Conservation (phyloP, 305 asterid species). For the Rubia peregrina region DNA sequence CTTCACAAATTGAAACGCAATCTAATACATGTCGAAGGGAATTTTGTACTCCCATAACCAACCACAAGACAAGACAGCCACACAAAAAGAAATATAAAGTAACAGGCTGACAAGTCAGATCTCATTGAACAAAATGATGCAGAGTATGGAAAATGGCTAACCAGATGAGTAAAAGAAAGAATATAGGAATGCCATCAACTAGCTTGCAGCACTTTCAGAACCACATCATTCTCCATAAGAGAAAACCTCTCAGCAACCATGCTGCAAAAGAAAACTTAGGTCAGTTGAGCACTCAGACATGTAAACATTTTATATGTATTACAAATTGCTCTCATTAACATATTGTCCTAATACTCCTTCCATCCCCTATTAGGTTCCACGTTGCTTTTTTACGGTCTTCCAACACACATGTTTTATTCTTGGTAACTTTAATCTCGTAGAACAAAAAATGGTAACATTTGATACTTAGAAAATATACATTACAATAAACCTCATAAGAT, state of each 20-base stretch:
- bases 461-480: too few species aligned
- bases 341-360: background rate
- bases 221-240: slow-evolving; percentile 1
- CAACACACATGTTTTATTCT: too few species aligned
- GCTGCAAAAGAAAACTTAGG: slow-evolving; percentile 12
- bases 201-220: slow-evolving; percentile 17
- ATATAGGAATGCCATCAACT: slow-evolving; percentile 17
- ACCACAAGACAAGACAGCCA: background rate
- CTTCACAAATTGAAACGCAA: slow-evolving; percentile 1
- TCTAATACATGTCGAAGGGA: background rate
- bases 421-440: too few species aligned
- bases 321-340: background rate
- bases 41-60: background rate
- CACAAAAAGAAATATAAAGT: background rate
- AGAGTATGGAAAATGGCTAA: background rate
- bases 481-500: too few species aligned
- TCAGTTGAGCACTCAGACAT: slow-evolving; percentile 4
- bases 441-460: too few species aligned
- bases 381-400: too few species aligned
- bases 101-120: background rate
- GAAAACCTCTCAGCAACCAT: slow-evolving; percentile 16
- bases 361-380: too few species aligned
- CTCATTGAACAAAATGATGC: background rate
- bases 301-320: background rate
- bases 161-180: slow-evolving; percentile 12